Conservation (phyloP, 768 basidiomycete species). For the Russula dissimulans region DNA sequence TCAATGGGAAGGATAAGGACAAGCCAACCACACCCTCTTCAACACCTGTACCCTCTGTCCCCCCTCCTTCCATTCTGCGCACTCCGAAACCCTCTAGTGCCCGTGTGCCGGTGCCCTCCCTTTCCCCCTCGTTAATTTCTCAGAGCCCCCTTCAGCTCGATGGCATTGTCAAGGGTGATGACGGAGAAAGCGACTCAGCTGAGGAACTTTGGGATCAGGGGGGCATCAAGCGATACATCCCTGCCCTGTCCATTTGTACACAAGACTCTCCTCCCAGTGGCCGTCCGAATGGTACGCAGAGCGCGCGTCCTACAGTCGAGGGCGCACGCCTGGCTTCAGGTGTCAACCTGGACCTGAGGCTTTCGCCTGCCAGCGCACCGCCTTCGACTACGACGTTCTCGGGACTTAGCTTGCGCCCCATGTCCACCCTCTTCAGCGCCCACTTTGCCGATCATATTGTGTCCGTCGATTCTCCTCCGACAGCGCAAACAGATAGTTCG, state of each 20-base stretch:
- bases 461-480: conserved; percentile 26
- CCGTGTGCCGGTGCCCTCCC: conserved; percentile 20
- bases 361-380: conserved; percentile 46
- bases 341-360: conserved; percentile 21
- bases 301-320: background rate
- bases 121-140: conserved; percentile 10
- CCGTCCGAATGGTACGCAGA: background rate
- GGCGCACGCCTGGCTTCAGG: conserved; percentile 6
- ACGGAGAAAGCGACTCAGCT: background rate
- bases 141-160: conserved; percentile 11
- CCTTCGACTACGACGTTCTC: conserved; percentile 54
- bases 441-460: conserved; percentile 46
- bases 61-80: conserved; percentile 7
- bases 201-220: background rate
- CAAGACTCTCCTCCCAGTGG: background rate
- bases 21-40: conserved; percentile 47
- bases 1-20: conserved; percentile 44
- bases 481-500: conserved; percentile 40
- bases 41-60: conserved; percentile 37
- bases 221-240: background rate
- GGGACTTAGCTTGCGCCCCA: conserved; percentile 58
- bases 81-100: conserved; percentile 20
- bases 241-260: conserved; percentile 9
- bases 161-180: background rate
- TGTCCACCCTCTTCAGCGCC: conserved; percentile 67